A percentile compares a stretch with the other conserved stretches of the same genome.
phyloP scores from a whole-genome alignment of 768 basidiomycete genomes.

The Sporobolomyces roseus region DNA sequence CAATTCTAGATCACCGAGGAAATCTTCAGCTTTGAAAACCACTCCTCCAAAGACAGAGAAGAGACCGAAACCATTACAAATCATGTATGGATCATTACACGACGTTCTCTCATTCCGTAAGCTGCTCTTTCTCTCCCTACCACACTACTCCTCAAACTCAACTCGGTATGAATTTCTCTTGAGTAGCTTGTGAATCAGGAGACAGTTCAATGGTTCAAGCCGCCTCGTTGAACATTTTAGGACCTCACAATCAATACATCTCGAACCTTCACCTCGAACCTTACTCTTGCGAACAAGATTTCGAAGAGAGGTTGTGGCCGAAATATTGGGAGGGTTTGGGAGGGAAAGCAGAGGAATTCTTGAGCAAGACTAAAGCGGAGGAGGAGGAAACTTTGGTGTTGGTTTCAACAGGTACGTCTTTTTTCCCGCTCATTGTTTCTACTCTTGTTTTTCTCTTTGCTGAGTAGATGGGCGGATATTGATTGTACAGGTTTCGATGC shows the following conservation, averaged over 20 bases:
- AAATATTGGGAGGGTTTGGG: constrained; percentile 60
- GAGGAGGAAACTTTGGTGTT: constrained; percentile 70
- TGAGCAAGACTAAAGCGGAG: constrained; percentile 57
- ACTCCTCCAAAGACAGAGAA: constrained; percentile 46
- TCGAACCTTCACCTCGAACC: constrained; percentile 78
- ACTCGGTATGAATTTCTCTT: no score
- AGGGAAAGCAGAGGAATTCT: constrained; percentile 64
- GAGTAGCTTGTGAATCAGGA: constrained; percentile 61
- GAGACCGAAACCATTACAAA: constrained; percentile 50
- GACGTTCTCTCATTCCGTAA: constrained; percentile 60
- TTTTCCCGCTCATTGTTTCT: no score
- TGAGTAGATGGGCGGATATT: background rate
- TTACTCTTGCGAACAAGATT: constrained; percentile 68
- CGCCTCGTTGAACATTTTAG: constrained; percentile 76
- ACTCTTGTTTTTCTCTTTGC: background rate
- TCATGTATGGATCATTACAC: constrained; percentile 91
- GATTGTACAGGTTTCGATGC: constrained; percentile 77
- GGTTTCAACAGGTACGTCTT: constrained; percentile 67
- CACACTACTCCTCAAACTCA: background rate
- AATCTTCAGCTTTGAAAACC: constrained; percentile 2
- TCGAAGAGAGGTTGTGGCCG: constrained; percentile 70
- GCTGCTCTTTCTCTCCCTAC: background rate
- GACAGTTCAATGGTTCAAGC: constrained; percentile 72
- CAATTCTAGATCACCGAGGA: constrained; percentile 47
- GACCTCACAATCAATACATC: constrained; percentile 79